These are phyloP conservation scores for Aaosphaeria arxii DNA, from an alignment of 2,329 filamentous ascomycete species.

Conservation along the genomic window DNA sequence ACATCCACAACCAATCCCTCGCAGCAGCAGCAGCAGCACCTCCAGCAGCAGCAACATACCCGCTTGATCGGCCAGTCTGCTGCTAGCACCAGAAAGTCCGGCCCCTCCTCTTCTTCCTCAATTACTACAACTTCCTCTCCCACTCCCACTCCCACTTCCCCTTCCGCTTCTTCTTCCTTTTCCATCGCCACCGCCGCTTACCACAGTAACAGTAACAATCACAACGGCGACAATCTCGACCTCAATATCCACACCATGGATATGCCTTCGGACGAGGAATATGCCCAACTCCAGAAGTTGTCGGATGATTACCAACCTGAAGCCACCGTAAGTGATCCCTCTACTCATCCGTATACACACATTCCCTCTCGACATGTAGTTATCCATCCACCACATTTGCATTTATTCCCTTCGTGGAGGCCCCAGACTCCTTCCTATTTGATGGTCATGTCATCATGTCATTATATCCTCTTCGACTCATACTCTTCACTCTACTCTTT, in stretches of 20 bases:
- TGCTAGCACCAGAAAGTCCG: no score
- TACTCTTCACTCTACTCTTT: neutral
- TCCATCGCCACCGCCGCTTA: slow-evolving; percentile 33
- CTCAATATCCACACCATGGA: slow-evolving; percentile 33
- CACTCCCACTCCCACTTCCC: slow-evolving; percentile 32
- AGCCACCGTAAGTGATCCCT: slow-evolving; percentile 49
- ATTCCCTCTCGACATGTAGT: no score
- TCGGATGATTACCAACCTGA: slow-evolving; percentile 61
- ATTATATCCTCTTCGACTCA: no score
- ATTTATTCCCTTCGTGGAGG: no score
- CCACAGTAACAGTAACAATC: slow-evolving; percentile 29
- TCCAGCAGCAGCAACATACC: no score
- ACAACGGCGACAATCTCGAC: slow-evolving; percentile 27
- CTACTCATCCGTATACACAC: neutral
- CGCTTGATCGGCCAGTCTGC: no score
- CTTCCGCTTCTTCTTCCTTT: slow-evolving; percentile 9
- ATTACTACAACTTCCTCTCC: neutral
- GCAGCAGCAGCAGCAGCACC: no score
- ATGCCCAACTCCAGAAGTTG: slow-evolving; percentile 60
- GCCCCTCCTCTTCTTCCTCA: no score
- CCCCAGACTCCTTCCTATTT: no score
- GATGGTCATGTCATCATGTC: no score
- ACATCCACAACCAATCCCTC: no score
- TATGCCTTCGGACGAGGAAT: slow-evolving; percentile 49
- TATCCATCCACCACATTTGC: no score